Evolutionary conservation across 768 basidiomycete genomes (phyloP), one percentile per base, ranked within the genome.

Genomic region (Termitomyces eurrhizus): DNA sequence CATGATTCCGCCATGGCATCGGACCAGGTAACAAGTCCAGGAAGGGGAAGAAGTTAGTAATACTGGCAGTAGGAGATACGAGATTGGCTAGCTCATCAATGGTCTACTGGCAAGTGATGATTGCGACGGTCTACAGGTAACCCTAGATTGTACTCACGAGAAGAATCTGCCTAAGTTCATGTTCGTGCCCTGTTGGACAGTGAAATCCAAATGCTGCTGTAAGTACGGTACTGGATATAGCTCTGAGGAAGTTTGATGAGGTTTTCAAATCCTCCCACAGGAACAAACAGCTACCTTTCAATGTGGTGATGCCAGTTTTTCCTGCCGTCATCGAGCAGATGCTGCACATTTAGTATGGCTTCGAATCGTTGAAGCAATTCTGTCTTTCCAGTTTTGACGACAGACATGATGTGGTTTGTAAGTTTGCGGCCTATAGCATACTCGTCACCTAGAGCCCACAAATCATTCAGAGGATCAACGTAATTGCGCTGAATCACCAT

Each of bases 151-250:
- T 2, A 58, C 57, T 51, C 32, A 58, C 57, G 2, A 4, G 13
- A 16, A 52, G 3, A 7, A 59, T 1, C 6, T 26, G 32, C 12
- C 14, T 36, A 11, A 52, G 41, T 12, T 59, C 58, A 16, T 26
- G 50, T 16, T 59, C 42, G 5, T 45, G 8, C 1, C 58, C 51
- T 24, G 58, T 59, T 7, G 32, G 42, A 14, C 58, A 59, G n/a
- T 52, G 58, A 21, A 52, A 3, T 2, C 58, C 58, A 36, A 52
- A 59, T 3, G 35, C 50, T 42, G 39, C 58, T 16, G 57, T 35
- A 12, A 59, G 58, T 12, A 41, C n/a, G 2, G 39, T 52, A 46
- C 55, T 56, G 3, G 21, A 33, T 21, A 7, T n/a, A 18, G 35
- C 7, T 24, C 44, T 45, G 24, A 21, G 29, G 6, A 32, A 39